phyloP scores from a whole-genome alignment of 2,329 filamentous ascomycete genomes.

The Aspergillus tamarii region DNA sequence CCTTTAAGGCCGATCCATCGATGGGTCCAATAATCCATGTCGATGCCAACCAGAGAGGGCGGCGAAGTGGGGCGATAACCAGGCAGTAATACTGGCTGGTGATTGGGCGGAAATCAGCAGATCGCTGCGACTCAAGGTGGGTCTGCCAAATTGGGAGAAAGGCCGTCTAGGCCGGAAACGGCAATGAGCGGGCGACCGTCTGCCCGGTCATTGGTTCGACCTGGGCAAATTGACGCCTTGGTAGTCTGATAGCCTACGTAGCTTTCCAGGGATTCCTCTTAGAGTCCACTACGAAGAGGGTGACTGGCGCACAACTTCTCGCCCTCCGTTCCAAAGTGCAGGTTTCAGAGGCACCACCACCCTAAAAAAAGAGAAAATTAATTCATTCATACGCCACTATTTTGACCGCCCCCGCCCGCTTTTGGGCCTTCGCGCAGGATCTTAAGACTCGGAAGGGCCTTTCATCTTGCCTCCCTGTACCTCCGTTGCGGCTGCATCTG shows the following conservation, averaged over 20 bases:
- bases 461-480: slow-evolving; percentile 3
- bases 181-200: slow-evolving; percentile 9
- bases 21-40: slow-evolving; percentile 11
- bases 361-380: slow-evolving; percentile 9
- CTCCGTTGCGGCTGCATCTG: slow-evolving; percentile 16
- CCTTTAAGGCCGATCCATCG: slow-evolving; percentile 4
- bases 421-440: slow-evolving; percentile 26
- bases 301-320: slow-evolving; percentile 11
- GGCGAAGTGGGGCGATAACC: slow-evolving; percentile 27
- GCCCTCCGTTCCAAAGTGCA: slow-evolving; percentile 17
- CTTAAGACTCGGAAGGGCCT: slow-evolving; percentile 8
- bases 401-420: slow-evolving; percentile 18
- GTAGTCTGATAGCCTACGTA: slow-evolving; percentile 21
- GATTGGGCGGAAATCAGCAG: slow-evolving; percentile 22
- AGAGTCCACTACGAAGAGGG: slow-evolving; percentile 8
- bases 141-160: slow-evolving; percentile 9
- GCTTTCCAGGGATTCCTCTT: slow-evolving; percentile 17
- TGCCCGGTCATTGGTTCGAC: slow-evolving; percentile 16
- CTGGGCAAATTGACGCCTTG: slow-evolving; percentile 18
- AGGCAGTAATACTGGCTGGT: slow-evolving; percentile 1
- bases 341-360: slow-evolving; percentile 17
- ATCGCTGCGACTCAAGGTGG: slow-evolving; percentile 23
- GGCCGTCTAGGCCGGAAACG: slow-evolving; percentile 20
- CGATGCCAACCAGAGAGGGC: slow-evolving; percentile 14
- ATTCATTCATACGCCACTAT: slow-evolving; percentile 23